Evolutionary conservation across 257 asterid genomes (phyloP), one percentile per base, ranked within the genome.

Genomic region (Ballota nigra): DNA sequence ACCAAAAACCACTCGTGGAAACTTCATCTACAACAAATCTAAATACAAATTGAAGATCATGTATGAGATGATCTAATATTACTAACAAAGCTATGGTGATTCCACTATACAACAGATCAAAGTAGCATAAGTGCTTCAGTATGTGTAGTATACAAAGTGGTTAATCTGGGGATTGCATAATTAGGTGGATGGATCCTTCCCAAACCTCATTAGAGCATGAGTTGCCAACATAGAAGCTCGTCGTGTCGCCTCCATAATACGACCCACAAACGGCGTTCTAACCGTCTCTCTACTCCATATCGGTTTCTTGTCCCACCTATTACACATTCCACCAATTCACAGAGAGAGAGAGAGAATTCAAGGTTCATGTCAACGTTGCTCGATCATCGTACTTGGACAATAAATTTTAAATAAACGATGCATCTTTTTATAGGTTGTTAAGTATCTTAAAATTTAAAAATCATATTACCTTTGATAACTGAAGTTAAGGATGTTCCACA

Each of bases 301-400:
- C 0, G 98, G 97, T 62, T 92, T 90, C 87, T 90, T 88, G 77
- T 90, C 92, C 97, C 97, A 90, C 89, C 97, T 92, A 79, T 75
- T 13, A 70, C 45, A 51, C 9, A 49, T 9, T 63, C 31, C 11
- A 34, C 31, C 26, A 51, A 59, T 18, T n/a, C n/a, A n/a, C n/a
- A n/a, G n/a, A n/a, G n/a, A n/a, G n/a, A n/a, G n/a, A n/a, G n/a
- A n/a, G n/a, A n/a, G n/a, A n/a, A n/a, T n/a, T n/a, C n/a, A 3
- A 22, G 26, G 18, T 18, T 19, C 31, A n/a, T 47, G 36, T 12
- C 71, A 4, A 43, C 6, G 2, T n/a, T 16, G 60, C 41, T 20
- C 6, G 34, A 19, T 16, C 8, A 4, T 40, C 16, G 12, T 0
- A 45, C 52, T 66, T 11, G 11, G n/a, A 71, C 28, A 15, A 66